A percentile compares a stretch with the other conserved stretches of the same genome.
Evolutionary conservation across 495 filamentous ascomycete species (phyloP).

Genomic region (Apiosordaria backusii): DNA sequence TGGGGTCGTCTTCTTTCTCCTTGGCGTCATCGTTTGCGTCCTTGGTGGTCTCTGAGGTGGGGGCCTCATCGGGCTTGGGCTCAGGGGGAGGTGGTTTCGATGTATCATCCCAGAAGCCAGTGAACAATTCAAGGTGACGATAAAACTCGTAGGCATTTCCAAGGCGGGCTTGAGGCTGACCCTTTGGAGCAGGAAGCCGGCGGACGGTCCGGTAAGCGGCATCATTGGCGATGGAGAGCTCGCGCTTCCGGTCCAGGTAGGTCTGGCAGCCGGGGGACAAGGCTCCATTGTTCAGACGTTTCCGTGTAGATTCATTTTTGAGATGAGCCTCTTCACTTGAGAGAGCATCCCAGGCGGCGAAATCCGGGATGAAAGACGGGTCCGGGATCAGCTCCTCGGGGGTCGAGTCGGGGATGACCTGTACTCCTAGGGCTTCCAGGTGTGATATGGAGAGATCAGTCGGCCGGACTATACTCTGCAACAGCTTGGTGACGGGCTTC

Average conservation of each 20-base stretch:
- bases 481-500: conserved; percentile 38
- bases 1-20: conserved; percentile 19
- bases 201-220: conserved; percentile 52
- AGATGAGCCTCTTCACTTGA: conserved; percentile 41
- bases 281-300: conserved; percentile 43
- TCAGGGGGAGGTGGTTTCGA: conserved; percentile 31
- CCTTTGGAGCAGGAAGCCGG: conserved; percentile 46
- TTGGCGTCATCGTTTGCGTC: background rate
- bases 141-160: conserved; percentile 59
- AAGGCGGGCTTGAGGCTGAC: conserved; percentile 44
- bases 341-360: conserved; percentile 45
- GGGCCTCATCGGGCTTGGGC: conserved; percentile 8
- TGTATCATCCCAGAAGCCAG: conserved; percentile 52
- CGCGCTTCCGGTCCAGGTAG: conserved; percentile 50
- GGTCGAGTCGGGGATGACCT: conserved; percentile 44
- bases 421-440: conserved; percentile 49
- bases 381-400: conserved; percentile 47
- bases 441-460: conserved; percentile 43
- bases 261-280: conserved; percentile 48
- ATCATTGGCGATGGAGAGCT: conserved; percentile 49
- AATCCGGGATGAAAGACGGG: conserved; percentile 44
- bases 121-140: conserved; percentile 50
- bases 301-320: conserved; percentile 42
- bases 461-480: conserved; percentile 48
- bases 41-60: conserved; percentile 18